Base-by-base conservation (phyloP, 495 filamentous ascomycete species). In the Hypoxylon cercidicola region DNA sequence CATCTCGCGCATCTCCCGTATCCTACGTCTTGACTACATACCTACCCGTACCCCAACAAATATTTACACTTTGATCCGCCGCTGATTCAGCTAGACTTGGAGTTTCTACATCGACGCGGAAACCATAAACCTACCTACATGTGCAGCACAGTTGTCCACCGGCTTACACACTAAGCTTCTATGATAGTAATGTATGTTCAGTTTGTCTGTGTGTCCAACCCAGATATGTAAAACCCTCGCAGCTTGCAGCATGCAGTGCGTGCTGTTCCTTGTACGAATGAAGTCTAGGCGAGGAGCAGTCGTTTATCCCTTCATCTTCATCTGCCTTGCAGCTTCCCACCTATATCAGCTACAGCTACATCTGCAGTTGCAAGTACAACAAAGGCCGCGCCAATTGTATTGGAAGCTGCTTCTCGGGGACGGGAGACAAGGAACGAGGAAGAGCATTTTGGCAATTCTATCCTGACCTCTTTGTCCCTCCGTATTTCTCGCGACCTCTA, bases 181-280 rank as follows among this genome's bases (percentile, higher is more conserved):
- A 59, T 62, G 43, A 62, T 41, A 62, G 20, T 12, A 55, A 55
- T 46, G 64, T 68, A 59, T 20, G 64, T 68, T n/a, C 53, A 28
- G 30, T 50, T 16, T 45, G 30, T 5, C 23, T 25, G 23, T 32
- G 10, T 32, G 3, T 32, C 30, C 30, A 32, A 32, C 30, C 30
- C 30, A 32, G 30, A 32, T 9, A 32, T 9, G 9, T 10, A 32
- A 32, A 25, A 20, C 50, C 43, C 23, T 23, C 50, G 30, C 15
- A 21, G 30, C 30, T 7, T 32, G 30, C 30, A 32, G 30, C 30
- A 32, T 32, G 30, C 8, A 9, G 30, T 32, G 30, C 30, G 15
- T 9, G n/a, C 37, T 6, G 37, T 40, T 15, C 21, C 45, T 7
- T 47, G 11, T 30, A 15, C 30, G 5, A 20, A 30, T 47, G 21